Evolutionary conservation across 805 yeast genomes (phyloP).

Genomic region (Priceomyces melissophilus): DNA sequence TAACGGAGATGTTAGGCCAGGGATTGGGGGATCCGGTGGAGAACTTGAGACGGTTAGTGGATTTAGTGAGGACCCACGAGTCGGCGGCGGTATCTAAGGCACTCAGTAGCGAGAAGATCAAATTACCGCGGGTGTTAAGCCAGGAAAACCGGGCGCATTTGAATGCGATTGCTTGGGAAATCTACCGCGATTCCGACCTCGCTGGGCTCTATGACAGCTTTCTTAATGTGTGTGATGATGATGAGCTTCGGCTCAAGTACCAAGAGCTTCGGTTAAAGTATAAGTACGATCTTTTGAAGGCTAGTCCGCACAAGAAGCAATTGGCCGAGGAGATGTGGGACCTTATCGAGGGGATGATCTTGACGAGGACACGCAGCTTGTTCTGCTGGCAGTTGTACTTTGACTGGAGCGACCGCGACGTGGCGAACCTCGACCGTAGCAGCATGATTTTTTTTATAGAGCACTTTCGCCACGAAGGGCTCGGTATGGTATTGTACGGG

Average conservation of each 20-base stretch:
- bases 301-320: constrained; percentile 48
- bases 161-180: constrained; percentile 42
- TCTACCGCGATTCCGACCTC: constrained; percentile 49
- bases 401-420: constrained; percentile 63
- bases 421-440: constrained; percentile 45
- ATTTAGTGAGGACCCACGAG: constrained; percentile 40
- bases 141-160: constrained; percentile 36
- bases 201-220: constrained; percentile 52
- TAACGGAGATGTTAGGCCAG: constrained; percentile 52
- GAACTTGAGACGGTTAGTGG: constrained; percentile 44
- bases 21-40: constrained; percentile 41
- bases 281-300: constrained; percentile 50
- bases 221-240: constrained; percentile 59
- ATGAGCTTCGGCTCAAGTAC: constrained; percentile 48
- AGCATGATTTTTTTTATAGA: constrained; percentile 50
- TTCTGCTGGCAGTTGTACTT: constrained; percentile 71
- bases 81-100: constrained; percentile 35
- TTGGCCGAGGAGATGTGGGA: constrained; percentile 45
- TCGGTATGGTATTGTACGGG: constrained; percentile 61
- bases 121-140: constrained; percentile 41
- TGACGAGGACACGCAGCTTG: constrained; percentile 57
- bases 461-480: constrained; percentile 56
- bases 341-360: constrained; percentile 68
- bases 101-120: constrained; percentile 47
- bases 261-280: constrained; percentile 63